phyloP scores from a whole-genome alignment of 2,329 filamentous ascomycete genomes.

The Penicillium sp. region DNA sequence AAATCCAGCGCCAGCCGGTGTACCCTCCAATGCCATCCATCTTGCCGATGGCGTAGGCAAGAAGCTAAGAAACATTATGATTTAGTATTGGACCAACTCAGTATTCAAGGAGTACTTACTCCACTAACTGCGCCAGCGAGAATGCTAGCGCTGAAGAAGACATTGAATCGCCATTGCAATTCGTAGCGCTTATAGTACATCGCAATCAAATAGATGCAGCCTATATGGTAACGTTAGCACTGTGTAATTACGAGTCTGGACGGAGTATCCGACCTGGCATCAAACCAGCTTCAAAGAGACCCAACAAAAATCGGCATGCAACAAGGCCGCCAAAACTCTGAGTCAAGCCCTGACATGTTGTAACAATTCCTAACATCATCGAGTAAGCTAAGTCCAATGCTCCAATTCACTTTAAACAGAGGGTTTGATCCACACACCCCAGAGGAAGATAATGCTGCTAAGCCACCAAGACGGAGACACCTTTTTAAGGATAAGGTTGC shows the following conservation, averaged over 20 bases:
- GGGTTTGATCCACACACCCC: constrained; percentile 32
- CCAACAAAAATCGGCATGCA: constrained; percentile 38
- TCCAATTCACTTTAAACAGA: background rate
- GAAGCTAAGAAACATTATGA: constrained; percentile 24
- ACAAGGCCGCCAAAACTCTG: constrained; percentile 41
- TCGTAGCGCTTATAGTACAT: constrained; percentile 43
- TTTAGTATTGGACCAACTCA: background rate
- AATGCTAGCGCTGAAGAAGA: constrained; percentile 39
- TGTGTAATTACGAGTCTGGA: background rate
- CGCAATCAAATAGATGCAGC: constrained; percentile 36
- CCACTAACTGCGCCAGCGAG: constrained; percentile 43
- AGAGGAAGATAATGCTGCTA: constrained; percentile 43
- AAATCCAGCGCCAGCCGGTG: constrained; percentile 49
- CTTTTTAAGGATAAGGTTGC: constrained; percentile 48
- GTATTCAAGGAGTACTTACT: constrained; percentile 21
- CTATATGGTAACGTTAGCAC: constrained; percentile 16
- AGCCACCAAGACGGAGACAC: constrained; percentile 45
- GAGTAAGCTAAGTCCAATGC: background rate
- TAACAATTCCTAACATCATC: constrained; percentile 37
- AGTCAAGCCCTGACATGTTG: constrained; percentile 46
- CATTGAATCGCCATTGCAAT: constrained; percentile 40
- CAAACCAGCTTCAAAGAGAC: constrained; percentile 41
- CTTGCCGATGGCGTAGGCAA: constrained; percentile 45
- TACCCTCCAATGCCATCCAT: constrained; percentile 45
- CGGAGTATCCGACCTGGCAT: constrained; percentile 32